Evolutionary conservation across 2,329 filamentous ascomycete species (phyloP), one percentile per base, ranked within the genome.

Genomic region (Alternaria burnsii): DNA sequence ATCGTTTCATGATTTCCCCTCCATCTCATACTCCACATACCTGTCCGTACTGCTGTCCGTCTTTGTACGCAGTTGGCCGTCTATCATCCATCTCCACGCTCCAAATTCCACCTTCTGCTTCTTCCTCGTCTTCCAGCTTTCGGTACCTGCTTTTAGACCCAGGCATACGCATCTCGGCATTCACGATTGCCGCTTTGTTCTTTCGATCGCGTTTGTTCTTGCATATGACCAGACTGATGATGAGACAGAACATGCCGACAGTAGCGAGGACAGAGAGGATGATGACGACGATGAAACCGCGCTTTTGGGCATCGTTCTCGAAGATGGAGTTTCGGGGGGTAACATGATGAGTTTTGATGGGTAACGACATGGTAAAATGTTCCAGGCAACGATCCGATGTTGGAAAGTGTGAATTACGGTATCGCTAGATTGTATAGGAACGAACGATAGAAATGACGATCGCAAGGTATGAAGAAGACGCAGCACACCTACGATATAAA

Each of bases 51-150:
- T 28, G 40, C 38, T 34, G 40, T 38, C 50, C 20, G 9, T 30
- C 40, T 16, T 52, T 42, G 46, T 58, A 58, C 11, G 48, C 55
- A 8, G 50, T 44, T 22, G 36, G 32, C 26, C 42, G 36, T 12
- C 56, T 40, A 12, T 59, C 56, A 43, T 59, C 56, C 51, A 59
- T 50, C 28, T 59, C 56, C 1, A 52, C 56, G 48, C 51, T 59
- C 56, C 56, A 59, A 10, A 55, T 36, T 3, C 42, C 56, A 28
- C 52, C 40, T 22, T 42, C 40, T 24, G 18, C 51, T n/a, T 40
- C 52, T 30, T 59, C 51, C 8, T 59, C 51, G 4, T 59, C 56
- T 2, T 59, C 56, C 5, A 59, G 16, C 28, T 55, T 59, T 5
- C 53, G 36, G 20, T 59, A 59, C 36, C n/a, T 3, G 8, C 56